Base-by-base conservation (phyloP, 371 early-diverging fungal species). In the Catenaria anguillulae region DNA sequence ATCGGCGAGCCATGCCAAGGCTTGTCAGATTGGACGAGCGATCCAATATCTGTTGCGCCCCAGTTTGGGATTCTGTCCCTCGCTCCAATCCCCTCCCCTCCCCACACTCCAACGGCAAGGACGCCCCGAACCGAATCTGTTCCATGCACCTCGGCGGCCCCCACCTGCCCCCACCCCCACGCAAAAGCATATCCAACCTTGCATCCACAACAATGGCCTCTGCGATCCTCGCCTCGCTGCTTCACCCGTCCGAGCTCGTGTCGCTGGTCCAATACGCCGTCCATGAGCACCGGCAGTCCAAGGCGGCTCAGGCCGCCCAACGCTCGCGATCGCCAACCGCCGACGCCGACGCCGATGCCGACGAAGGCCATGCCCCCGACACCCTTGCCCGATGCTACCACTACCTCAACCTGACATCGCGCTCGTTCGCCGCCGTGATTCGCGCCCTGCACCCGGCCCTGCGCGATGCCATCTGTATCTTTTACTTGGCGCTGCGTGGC, bases 371-470 rank as follows among this genome's bases (percentile, higher is more conserved):
- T 24, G 2, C n/a, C 10, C 46, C 46, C 46, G 8, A 8, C 52
- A 62, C 34, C 17, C 77, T 60, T 69, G 68, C 56, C 79, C 74
- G 83, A 62, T 91, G 93, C 77, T 95, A 93, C 77, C 77, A 90
- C 68, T 88, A 84, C 71, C 77, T 97, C 64, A 86, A 88, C 73
- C 72, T 79, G 70, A 95, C 96, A 42, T 93, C 93, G 33, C 85
- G 98, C 56, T 93, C 94, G 62, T 97, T 97, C 72, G 87, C 94
- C 31, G 84, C 89, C 36, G 98, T 97, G 62, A 94, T 95, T 74
- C 88, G 88, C 70, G 90, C 88, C 64, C 79, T 97, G 54, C 84
- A 93, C 72, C 85, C 82, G 55, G 88, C 88, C 66, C 80, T 97
- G 34, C 82, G 87, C 66, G 87, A 90, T 65, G 84, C 81, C 24